Conservation (phyloP, 2,329 filamentous ascomycete genomes). For the Clarireedia paspali region DNA sequence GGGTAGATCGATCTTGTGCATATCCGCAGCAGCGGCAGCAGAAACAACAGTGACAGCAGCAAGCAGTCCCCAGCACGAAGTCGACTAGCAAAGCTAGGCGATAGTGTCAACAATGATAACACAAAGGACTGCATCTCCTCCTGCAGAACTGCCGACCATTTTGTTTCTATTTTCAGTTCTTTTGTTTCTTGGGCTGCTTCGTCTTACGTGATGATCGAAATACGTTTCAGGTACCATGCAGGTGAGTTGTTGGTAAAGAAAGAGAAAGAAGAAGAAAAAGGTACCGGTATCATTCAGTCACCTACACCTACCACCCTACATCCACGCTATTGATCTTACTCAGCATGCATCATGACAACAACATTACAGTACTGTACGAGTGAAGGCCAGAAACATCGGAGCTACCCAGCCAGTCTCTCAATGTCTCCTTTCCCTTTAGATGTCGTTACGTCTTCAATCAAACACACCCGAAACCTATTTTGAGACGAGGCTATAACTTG, state of each 20-base stretch:
- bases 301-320: neutral
- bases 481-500: conserved; percentile 11
- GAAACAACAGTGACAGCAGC: neutral
- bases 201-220: conserved; percentile 7
- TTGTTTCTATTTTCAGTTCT: conserved; percentile 5
- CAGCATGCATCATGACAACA: neutral
- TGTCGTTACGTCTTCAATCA: neutral
- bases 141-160: neutral
- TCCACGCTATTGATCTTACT: conserved; percentile 7
- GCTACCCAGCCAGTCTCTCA: too few relatives aligned
- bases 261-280: neutral
- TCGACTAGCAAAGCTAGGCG: too few relatives aligned
- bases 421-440: neutral
- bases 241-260: neutral
- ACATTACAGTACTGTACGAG: too few relatives aligned
- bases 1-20: conserved; percentile 10
- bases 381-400: too few relatives aligned
- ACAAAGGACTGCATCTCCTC: conserved; percentile 5
- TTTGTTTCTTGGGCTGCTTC: conserved; percentile 2
- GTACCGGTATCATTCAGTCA: neutral
- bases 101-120: neutral
- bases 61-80: too few relatives aligned
- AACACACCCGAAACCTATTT: conserved; percentile 13
- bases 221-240: conserved; percentile 8
- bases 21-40: neutral